A percentile compares a stretch with the other conserved stretches of the same genome.
Evolutionary conservation across 2,329 filamentous ascomycete species (phyloP).

Genomic region (Sporothrix schenckii): DNA sequence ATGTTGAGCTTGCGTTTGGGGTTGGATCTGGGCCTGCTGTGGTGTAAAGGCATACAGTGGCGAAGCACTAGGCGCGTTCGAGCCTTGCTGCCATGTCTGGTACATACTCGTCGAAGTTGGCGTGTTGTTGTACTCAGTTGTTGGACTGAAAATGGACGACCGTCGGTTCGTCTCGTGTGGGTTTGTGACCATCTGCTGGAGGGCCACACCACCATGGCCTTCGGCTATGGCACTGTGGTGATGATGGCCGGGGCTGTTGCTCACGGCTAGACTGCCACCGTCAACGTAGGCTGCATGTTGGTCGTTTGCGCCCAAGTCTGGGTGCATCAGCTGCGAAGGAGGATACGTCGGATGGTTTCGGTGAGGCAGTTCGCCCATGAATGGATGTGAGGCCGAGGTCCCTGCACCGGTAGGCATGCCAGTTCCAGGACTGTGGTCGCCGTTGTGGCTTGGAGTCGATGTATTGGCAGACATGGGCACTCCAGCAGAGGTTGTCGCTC

Average conservation of each 20-base stretch:
- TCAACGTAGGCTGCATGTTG: slow-evolving; percentile 48
- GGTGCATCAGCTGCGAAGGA: slow-evolving; percentile 48
- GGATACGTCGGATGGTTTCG: slow-evolving; percentile 45
- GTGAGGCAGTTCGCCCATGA: slow-evolving; percentile 51
- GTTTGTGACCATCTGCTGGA: slow-evolving; percentile 52
- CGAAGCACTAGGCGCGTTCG: slow-evolving; percentile 48
- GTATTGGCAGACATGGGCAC: slow-evolving; percentile 25
- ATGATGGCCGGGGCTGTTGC: slow-evolving; percentile 39
- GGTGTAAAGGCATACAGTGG: slow-evolving; percentile 53
- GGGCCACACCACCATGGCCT: slow-evolving; percentile 44
- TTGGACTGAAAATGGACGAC: slow-evolving; percentile 49
- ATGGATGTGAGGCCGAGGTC: slow-evolving; percentile 32
- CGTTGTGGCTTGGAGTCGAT: slow-evolving; percentile 38
- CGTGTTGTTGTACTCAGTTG: slow-evolving; percentile 52
- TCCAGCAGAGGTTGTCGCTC: slow-evolving; percentile 14
- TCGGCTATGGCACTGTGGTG: slow-evolving; percentile 3
- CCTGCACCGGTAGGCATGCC: slow-evolving; percentile 22
- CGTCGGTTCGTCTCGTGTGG: slow-evolving; percentile 53
- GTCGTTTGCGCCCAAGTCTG: slow-evolving; percentile 48
- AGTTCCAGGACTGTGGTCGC: slow-evolving; percentile 44
- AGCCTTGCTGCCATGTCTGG: slow-evolving; percentile 50
- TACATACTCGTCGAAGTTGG: slow-evolving; percentile 47
- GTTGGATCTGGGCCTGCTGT: slow-evolving; percentile 41
- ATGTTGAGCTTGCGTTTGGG: slow-evolving; percentile 33
- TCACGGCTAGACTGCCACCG: slow-evolving; percentile 43